phyloP scores from a whole-genome alignment of 805 yeast genomes.

The Pichia kluyveri region DNA sequence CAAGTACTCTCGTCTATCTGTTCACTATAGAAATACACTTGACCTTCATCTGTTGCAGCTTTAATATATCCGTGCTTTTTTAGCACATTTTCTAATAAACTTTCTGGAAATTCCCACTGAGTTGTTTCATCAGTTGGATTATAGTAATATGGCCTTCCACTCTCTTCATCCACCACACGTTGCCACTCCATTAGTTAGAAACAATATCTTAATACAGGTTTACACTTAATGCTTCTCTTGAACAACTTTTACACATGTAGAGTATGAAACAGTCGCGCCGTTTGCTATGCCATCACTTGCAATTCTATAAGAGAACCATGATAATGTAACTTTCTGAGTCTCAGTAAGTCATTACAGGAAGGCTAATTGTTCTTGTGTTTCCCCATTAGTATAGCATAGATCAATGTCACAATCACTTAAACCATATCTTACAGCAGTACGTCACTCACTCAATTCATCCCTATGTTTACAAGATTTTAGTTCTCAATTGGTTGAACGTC shows the following conservation, averaged over 20 bases:
- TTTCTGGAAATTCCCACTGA: slow-evolving; percentile 75
- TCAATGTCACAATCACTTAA: slow-evolving; percentile 88
- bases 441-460: slow-evolving; percentile 89
- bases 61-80: slow-evolving; percentile 37
- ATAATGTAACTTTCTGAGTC: too few species aligned
- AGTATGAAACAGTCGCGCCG: too few species aligned
- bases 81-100: slow-evolving; percentile 32
- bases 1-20: slow-evolving; percentile 63
- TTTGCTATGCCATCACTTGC: too few species aligned
- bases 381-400: slow-evolving; percentile 6
- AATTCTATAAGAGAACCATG: too few species aligned
- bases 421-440: slow-evolving; percentile 90
- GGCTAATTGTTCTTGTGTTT: too few species aligned
- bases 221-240: too few species aligned
- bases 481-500: slow-evolving; percentile 93
- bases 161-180: slow-evolving; percentile 47
- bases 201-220: too few species aligned
- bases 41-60: slow-evolving; percentile 18
- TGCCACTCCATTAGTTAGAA: slow-evolving; percentile 41
- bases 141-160: slow-evolving; percentile 64
- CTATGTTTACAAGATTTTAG: slow-evolving; percentile 88
- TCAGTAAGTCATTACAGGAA: too few species aligned
- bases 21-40: slow-evolving; percentile 57
- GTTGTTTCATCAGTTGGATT: slow-evolving; percentile 57
- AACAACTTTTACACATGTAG: too few species aligned